phyloP scores from a whole-genome alignment of 2,329 filamentous ascomycete genomes.

The Trichoderma hamatum region DNA sequence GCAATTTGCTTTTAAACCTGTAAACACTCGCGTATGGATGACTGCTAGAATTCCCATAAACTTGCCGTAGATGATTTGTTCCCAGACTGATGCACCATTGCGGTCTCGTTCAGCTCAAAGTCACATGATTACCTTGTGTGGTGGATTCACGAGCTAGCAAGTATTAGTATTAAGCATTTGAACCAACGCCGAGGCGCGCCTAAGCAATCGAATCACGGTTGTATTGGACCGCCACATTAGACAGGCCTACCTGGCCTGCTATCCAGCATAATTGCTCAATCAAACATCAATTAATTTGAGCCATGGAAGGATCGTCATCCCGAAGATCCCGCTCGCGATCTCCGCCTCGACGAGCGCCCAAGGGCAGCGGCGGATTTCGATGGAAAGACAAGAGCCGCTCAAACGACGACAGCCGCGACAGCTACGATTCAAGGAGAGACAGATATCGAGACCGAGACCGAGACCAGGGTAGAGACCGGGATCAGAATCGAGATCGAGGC shows the following conservation, averaged over 20 bases:
- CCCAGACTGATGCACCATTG: neutral
- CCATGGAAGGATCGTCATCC: constrained; percentile 34
- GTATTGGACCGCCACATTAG: neutral
- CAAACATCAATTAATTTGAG: neutral
- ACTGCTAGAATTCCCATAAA: neutral
- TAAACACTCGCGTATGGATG: neutral
- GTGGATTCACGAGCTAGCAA: neutral
- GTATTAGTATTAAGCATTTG: neutral
- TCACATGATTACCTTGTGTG: neutral
- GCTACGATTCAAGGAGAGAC: constrained; percentile 38
- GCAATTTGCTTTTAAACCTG: neutral
- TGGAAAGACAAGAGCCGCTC: constrained; percentile 62
- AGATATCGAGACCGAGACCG: constrained; percentile 37
- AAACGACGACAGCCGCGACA: constrained; percentile 48
- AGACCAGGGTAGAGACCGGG: neutral
- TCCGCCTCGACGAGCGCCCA: constrained; percentile 33
- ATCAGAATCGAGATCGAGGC: constrained; percentile 27
- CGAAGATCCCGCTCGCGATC: constrained; percentile 36
- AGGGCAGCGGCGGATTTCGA: constrained; percentile 52
- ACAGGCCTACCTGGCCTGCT: neutral
- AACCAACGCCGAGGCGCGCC: neutral
- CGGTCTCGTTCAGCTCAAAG: neutral
- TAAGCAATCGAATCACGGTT: neutral
- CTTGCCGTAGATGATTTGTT: neutral
- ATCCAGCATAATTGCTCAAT: neutral